A percentile compares a stretch with the other conserved stretches of the same genome.
Evolutionary conservation across 2,329 filamentous ascomycete species (phyloP).

Genomic region (Phyllosticta citriasiana): DNA sequence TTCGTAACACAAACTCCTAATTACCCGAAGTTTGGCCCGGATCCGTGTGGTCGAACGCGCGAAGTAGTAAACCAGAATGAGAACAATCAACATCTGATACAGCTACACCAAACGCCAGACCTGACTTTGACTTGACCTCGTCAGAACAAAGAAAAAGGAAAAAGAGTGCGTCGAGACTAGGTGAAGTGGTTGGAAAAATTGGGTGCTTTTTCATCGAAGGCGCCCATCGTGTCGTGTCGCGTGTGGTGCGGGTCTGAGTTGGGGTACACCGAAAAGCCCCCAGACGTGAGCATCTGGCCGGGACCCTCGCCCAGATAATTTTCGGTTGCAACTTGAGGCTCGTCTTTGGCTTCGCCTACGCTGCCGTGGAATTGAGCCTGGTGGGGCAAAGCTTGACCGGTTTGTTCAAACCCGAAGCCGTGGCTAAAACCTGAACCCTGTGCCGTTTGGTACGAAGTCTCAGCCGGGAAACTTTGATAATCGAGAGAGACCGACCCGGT

Average conservation of each 20-base stretch:
- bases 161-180: neutral
- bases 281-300: neutral
- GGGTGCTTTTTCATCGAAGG: constrained; percentile 8
- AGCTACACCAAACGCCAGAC: neutral
- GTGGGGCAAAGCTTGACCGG: constrained; percentile 2
- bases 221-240: constrained; percentile 5
- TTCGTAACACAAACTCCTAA: neutral
- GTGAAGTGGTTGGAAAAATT: constrained; percentile 7
- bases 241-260: constrained; percentile 1
- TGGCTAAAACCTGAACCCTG: neutral
- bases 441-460: constrained; percentile 3
- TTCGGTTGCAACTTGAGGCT: constrained; percentile 2
- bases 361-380: neutral
- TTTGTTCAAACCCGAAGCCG: constrained; percentile 5
- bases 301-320: neutral
- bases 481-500: constrained; percentile 4
- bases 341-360: constrained; percentile 6
- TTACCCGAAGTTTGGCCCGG: neutral
- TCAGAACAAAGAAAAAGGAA: neutral
- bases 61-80: neutral
- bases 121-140: neutral
- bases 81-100: neutral
- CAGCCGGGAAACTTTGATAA: constrained; percentile 1
- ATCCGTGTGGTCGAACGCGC: neutral
- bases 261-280: neutral